Evolutionary conservation across 2,329 filamentous ascomycete genomes (phyloP), one percentile per base, ranked within the genome.

Genomic region (Macrophomina pseudophaseolina): DNA sequence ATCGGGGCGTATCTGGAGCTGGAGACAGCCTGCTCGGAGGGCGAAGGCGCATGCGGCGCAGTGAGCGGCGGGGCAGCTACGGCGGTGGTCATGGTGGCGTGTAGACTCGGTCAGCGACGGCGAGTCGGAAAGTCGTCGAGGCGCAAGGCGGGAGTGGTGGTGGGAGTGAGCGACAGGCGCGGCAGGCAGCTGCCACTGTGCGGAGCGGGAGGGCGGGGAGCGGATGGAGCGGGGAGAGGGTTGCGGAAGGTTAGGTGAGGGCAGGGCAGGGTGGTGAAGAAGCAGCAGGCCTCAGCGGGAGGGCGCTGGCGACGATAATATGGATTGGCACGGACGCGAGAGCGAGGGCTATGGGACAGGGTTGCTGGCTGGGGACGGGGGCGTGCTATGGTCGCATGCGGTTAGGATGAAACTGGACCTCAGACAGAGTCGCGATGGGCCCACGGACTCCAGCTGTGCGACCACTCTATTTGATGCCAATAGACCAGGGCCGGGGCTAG

Each of bases 71-170:
- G 74, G 64, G 78, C 77, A 69, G 80, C 81, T 75, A 83, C 75
- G 69, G 79, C 79, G 72, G 81, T 81, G 67, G 80, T 81, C 81
- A 83, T 83, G 74, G 72, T 75, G 72, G 67, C 35, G 32, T n/a
- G 18, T 51, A 18, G 59, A 49, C 32, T 52, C 48, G 32, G 59
- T 51, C 59, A 63, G 59, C 59, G 46, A 63, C 18, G 12, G 44
- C 32, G 44, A 51, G 33, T 49, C 32, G n/a, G 59, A 18, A 42
- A 9, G n/a, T 35, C n/a, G 40, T 33, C 33, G n/a, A n/a, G 23
- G 35, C 9, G 46, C 60, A 23, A 28, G 51, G 51, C 33, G 51
- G 30, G 2, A 74, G 70, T 44, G 68, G 64, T 71, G 69, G 71
- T 73, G 72, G 18, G 70, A 70, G 73, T 72, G 66, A 62, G 49